phyloP scores from a whole-genome alignment of 805 yeast genomes.

The Sugiyamaella boreocaroliniensis region DNA sequence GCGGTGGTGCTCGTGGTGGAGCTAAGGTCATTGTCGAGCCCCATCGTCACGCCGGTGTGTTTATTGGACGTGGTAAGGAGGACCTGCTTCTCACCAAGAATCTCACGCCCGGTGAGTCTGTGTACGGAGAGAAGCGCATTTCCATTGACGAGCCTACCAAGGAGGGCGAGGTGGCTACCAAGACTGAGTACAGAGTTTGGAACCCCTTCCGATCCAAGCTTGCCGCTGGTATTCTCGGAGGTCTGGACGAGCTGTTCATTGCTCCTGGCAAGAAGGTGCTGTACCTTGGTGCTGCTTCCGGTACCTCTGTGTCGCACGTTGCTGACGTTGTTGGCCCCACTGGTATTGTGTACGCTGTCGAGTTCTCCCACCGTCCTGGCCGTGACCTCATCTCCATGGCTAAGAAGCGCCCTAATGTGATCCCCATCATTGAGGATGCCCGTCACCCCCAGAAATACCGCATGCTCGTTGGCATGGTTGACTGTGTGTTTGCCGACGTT shows the following conservation, averaged over 20 bases:
- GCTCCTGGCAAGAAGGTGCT: constrained; percentile 97
- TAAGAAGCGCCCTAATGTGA: constrained; percentile 98
- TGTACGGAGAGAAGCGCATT: constrained; percentile 96
- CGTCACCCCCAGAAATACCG: constrained; percentile 99
- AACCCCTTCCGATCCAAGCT: constrained; percentile 99
- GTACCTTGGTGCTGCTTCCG: constrained; percentile 98
- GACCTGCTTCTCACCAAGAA: constrained; percentile 93
- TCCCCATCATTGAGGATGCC: constrained; percentile 98
- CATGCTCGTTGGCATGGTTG: constrained; percentile 98
- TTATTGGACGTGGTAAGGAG: constrained; percentile 99
- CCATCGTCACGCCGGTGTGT: constrained; percentile 96
- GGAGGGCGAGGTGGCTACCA: constrained; percentile 59
- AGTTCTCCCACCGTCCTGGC: constrained; percentile 99
- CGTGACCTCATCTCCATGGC: constrained; percentile 99
- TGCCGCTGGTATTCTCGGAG: constrained; percentile 99
- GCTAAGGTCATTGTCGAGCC: constrained; percentile 98
- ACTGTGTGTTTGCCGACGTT: constrained; percentile 97
- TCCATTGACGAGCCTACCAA: constrained; percentile 75
- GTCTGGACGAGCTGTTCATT: constrained; percentile 94
- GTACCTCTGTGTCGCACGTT: constrained; percentile 98
- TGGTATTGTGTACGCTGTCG: constrained; percentile 98
- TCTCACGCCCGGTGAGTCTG: constrained; percentile 95
- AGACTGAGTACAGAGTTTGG: constrained; percentile 99
- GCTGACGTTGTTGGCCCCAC: constrained; percentile 98
- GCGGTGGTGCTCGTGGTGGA: constrained; percentile 55